Base-by-base conservation (phyloP, 129 eudicot genomes). In the Helianthus tuberosus region DNA sequence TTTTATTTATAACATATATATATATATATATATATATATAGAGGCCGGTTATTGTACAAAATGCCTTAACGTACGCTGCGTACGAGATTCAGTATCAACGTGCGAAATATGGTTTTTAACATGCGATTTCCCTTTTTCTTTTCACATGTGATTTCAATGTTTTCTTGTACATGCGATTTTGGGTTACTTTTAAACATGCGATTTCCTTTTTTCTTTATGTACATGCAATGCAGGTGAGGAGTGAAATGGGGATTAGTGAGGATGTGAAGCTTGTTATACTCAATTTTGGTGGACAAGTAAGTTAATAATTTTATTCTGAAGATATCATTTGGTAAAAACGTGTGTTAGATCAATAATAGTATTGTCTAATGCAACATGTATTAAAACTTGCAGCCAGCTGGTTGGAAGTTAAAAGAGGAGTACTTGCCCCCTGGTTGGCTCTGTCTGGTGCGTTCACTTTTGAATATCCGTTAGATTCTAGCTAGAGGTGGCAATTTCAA, bases 251-350 rank as follows among this genome's bases (percentile, higher is more conserved):
- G 49, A 80, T 91, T 83, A 78, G 68, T 41, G 96, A 88, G 51
- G 99, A 94, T 82, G 89, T 83, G 80, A 94, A 91, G 79, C 67
- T 91, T 36, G 94, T 94, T 65, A 91, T 94, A 77, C 91, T 94
- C 52, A 94, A 94, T 77, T 94, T 94, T 85, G 99, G 99, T 47
- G 99, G 99, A 72, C 97, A 94, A 87, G 99, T 94, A 81, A 72
- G 87, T 55, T 75, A 49, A 61, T 35, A 35, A 17, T 43, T 17
- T 47, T 46, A 11, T 53, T 2, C 11, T 36, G 29, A 66, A 27
- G 74, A 65, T 62, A 20, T 9, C 64, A 43, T 13, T 68, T 59
- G 29, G 52, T 27, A 5, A 54, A n/a, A 10, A 17, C 72, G 38
- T 65, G 59, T 71, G 43, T 67, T 11, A 14, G 17, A 55, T 25